A percentile compares a stretch with the other conserved stretches of the same genome.
Evolutionary conservation across 345 rosid genomes (phyloP).

Genomic region (Litchi chinensis): DNA sequence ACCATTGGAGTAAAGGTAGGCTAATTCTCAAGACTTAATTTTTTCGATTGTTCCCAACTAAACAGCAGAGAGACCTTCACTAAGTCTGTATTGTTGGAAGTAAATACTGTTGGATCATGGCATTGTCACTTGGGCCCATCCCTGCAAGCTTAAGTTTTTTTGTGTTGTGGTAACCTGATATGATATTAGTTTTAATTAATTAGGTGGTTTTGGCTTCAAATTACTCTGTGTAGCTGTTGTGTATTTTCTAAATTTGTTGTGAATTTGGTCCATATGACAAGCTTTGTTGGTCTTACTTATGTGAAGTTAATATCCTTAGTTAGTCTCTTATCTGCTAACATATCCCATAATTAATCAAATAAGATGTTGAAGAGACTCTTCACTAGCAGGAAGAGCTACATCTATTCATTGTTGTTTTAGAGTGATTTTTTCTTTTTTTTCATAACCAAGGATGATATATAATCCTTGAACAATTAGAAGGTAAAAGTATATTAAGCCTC

Average conservation of each 20-base stretch:
- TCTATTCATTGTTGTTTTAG: not conserved
- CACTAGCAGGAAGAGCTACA: not conserved
- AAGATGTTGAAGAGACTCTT: not conserved
- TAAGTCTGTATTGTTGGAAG: not conserved
- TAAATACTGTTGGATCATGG: no score
- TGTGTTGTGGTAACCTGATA: not conserved
- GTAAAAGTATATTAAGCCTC: constrained; percentile 18
- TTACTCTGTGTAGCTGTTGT: not conserved
- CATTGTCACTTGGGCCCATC: no score
- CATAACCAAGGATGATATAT: not conserved
- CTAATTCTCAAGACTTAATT: not conserved
- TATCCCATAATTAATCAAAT: not conserved
- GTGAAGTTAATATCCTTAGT: not conserved
- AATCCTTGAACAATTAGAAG: not conserved
- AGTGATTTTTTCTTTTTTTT: not conserved
- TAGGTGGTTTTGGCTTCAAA: not conserved
- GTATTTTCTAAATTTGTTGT: not conserved
- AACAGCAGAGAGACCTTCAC: not conserved
- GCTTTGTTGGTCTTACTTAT: not conserved
- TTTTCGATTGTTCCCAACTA: not conserved
- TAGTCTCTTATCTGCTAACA: not conserved
- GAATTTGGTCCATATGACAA: not conserved
- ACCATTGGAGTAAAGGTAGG: not conserved
- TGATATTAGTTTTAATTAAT: not conserved
- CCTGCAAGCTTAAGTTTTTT: no score